Conservation (phyloP, 2,329 filamentous ascomycete species). For the Alternaria infectoria region DNA sequence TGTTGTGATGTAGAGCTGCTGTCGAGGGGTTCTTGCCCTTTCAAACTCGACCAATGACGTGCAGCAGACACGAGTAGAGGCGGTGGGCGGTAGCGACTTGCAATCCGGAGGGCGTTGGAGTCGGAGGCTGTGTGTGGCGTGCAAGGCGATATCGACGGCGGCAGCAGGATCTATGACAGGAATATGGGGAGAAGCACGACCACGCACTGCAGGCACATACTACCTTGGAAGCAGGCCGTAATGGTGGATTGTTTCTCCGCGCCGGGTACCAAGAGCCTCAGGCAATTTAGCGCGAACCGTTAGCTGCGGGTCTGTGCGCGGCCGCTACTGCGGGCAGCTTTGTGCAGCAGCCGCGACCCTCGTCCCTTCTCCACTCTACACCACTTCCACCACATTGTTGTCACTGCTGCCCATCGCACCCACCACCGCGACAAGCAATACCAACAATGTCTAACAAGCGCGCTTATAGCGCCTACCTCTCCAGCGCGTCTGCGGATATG, state of each 20-base stretch:
- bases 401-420: conserved; percentile 14
- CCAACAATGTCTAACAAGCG: conserved; percentile 28
- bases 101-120: background rate
- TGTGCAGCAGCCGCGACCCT: conserved; percentile 11
- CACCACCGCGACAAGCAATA: conserved; percentile 2
- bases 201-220: conserved; percentile 21
- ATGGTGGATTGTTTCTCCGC: conserved; percentile 9
- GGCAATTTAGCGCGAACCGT: conserved; percentile 12
- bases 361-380: conserved; percentile 11
- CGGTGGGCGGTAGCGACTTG: conserved; percentile 5
- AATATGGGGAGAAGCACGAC: conserved; percentile 27
- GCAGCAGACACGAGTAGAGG: conserved; percentile 23
- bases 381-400: conserved; percentile 3
- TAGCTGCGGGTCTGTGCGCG: background rate
- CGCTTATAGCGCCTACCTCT: conserved; percentile 21
- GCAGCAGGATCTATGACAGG: conserved; percentile 26
- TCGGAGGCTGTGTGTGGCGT: conserved; percentile 15
- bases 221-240: conserved; percentile 14
- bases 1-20: conserved; percentile 38
- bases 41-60: conserved; percentile 49
- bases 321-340: conserved; percentile 9
- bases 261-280: conserved; percentile 2
- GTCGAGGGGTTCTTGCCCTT: conserved; percentile 45
- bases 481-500: conserved; percentile 14
- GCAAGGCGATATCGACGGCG: conserved; percentile 19